phyloP scores from a whole-genome alignment of 441 rosid species.

The Populus trichocarpa region DNA sequence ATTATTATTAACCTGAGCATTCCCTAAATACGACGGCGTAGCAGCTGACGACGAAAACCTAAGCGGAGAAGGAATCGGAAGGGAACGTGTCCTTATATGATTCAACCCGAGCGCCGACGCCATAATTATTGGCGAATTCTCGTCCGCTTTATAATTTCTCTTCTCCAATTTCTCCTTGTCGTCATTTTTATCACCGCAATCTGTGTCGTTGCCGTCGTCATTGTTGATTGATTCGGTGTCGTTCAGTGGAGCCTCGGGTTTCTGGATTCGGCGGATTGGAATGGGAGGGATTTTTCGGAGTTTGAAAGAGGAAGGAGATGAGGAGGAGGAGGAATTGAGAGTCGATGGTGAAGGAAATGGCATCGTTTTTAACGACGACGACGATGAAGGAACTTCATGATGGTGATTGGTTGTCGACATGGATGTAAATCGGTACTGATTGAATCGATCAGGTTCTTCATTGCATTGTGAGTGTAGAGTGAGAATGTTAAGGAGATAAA shows the following conservation, averaged over 20 bases:
- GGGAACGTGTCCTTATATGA: slow-evolving; percentile 71
- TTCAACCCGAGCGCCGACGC: slow-evolving; percentile 74
- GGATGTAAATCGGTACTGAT: not conserved
- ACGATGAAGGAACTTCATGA: not conserved
- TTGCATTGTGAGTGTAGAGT: slow-evolving; percentile 10
- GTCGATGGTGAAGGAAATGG: slow-evolving; percentile 8
- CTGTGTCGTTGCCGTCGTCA: slow-evolving; percentile 1
- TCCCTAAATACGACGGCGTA: slow-evolving; percentile 23
- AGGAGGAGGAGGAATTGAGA: slow-evolving; percentile 20
- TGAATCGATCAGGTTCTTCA: not conserved
- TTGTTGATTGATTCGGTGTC: slow-evolving; percentile 1
- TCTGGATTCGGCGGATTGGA: slow-evolving; percentile 32
- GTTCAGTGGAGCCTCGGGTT: not conserved
- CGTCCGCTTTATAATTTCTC: not conserved
- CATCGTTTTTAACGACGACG: slow-evolving; percentile 3
- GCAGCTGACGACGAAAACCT: slow-evolving; percentile 41
- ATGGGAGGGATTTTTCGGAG: slow-evolving; percentile 68
- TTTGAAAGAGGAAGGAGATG: slow-evolving; percentile 27
- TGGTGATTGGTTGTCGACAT: not conserved
- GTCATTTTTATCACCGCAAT: slow-evolving; percentile 3
- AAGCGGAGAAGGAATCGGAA: slow-evolving; percentile 51
- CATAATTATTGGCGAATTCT: slow-evolving; percentile 31
- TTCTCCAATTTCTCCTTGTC: slow-evolving; percentile 4
- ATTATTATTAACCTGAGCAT: slow-evolving; percentile 1
- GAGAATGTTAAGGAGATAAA: slow-evolving; percentile 3